Base-by-base conservation (phyloP, 306 rosid species). In the Prunus campanulata region DNA sequence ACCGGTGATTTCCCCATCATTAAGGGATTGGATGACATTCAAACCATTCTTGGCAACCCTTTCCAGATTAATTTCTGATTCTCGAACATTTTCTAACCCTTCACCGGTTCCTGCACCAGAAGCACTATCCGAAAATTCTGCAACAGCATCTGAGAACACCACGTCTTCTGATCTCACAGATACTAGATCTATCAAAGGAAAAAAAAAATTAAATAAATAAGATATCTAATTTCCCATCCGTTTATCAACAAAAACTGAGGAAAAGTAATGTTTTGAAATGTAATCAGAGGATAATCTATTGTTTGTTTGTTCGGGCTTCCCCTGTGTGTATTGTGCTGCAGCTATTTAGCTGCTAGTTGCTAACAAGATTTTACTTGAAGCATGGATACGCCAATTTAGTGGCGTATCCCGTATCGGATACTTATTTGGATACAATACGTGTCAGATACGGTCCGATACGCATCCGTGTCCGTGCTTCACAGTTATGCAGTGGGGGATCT, bases 81-180 rank as follows among this genome's bases (percentile, higher is more conserved):
- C 86, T 42, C 20, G 74, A 73, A 29, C 68, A 62, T 86, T 83
- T 32, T 11, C 64, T 6, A 71, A 47, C 55, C 20, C 14, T 71
- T 78, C 83, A 22, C 61, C 71, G 22, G 55, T 46, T 65, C 83
- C 72, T 1, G 70, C 76, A 52, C 60, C 80, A 20, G 29, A 35
- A 78, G 83, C 83, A 25, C 61, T 59, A 25, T 89, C 93, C 14
- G 84, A 75, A 87, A 92, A 95, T 39, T 92, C 97, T 0, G 91
- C 79, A 63, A 66, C 91, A 15, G 96, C 97, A 85, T 90, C 98
- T 6, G 93, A 83, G 72, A 72, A 95, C 35, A 90, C 82, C 11
- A 87, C 95, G 70, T 87, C 88, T 72, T 89, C 95, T 20, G 89
- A 83, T 80, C 77, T 86, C 49, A 51, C 76, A 0, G 81, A 11